Conservation (phyloP, 805 yeast genomes). For the Cyberlindnera americana region DNA sequence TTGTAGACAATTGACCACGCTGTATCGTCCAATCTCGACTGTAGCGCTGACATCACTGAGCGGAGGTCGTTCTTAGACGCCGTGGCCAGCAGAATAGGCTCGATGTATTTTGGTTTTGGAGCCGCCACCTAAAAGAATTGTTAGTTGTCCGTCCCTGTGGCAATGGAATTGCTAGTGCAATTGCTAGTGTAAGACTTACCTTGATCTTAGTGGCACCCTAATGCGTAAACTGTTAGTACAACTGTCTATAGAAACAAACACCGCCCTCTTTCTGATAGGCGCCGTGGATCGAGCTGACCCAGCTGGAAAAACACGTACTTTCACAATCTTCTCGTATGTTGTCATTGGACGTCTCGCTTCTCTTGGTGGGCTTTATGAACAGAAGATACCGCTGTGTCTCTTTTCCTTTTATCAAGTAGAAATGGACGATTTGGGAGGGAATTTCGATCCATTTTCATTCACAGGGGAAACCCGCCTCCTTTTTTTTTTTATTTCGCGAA, state of each 20-base stretch:
- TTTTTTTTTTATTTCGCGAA: not conserved
- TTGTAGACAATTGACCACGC: slow-evolving; percentile 94
- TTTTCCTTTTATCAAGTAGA: no score
- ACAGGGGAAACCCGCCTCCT: not conserved
- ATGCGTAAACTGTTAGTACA: slow-evolving; percentile 6
- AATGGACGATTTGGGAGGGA: not conserved
- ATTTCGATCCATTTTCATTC: not conserved
- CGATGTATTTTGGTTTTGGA: slow-evolving; percentile 95
- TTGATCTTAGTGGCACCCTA: slow-evolving; percentile 69
- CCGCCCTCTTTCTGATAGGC: no score
- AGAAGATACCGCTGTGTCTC: no score
- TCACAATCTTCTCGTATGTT: slow-evolving; percentile 70
- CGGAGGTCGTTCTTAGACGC: slow-evolving; percentile 45
- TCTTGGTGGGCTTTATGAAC: not conserved
- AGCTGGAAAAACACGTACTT: slow-evolving; percentile 42
- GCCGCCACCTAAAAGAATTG: slow-evolving; percentile 66
- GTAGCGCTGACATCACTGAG: slow-evolving; percentile 64
- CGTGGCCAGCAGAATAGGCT: slow-evolving; percentile 70
- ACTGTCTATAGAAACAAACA: not conserved
- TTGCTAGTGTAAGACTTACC: slow-evolving; percentile 16
- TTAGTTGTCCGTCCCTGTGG: no score
- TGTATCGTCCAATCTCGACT: slow-evolving; percentile 61
- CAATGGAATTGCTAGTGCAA: no score
- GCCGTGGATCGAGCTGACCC: no score
- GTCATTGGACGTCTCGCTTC: slow-evolving; percentile 39